phyloP scores from a whole-genome alignment of 495 filamentous ascomycete species.

The Penicillium antarcticum region DNA sequence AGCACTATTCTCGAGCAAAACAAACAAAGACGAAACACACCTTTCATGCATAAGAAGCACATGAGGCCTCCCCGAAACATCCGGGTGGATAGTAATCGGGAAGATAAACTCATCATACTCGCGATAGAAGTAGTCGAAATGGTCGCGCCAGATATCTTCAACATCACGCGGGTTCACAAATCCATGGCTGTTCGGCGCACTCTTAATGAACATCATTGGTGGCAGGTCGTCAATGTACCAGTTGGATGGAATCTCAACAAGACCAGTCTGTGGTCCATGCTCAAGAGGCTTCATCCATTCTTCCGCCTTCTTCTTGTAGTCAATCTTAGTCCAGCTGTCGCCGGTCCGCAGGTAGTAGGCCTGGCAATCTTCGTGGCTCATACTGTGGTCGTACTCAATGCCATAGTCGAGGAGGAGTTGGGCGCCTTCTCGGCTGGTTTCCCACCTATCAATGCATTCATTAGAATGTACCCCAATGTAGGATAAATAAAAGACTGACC shows the following conservation, averaged over 20 bases:
- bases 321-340: slow-evolving; percentile 58
- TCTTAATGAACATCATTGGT: slow-evolving; percentile 61
- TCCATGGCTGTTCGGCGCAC: slow-evolving; percentile 53
- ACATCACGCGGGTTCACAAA: slow-evolving; percentile 57
- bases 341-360: slow-evolving; percentile 60
- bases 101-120: slow-evolving; percentile 69
- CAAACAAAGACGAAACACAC: slow-evolving; percentile 4
- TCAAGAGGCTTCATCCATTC: slow-evolving; percentile 64
- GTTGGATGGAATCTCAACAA: slow-evolving; percentile 64
- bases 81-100: slow-evolving; percentile 65
- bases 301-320: slow-evolving; percentile 55
- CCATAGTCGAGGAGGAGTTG: slow-evolving; percentile 65
- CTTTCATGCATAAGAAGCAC: slow-evolving; percentile 62
- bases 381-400: slow-evolving; percentile 66
- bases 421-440: slow-evolving; percentile 61
- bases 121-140: slow-evolving; percentile 65
- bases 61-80: slow-evolving; percentile 63
- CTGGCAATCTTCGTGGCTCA: slow-evolving; percentile 64
- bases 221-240: slow-evolving; percentile 67
- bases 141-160: slow-evolving; percentile 57
- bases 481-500: slow-evolving; percentile 7
- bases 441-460: slow-evolving; percentile 44
- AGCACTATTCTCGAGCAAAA: neutral
- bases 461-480: neutral
- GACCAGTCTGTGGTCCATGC: slow-evolving; percentile 46